Conservation (phyloP, 208 protist genomes). For the Lotmaria passim region DNA sequence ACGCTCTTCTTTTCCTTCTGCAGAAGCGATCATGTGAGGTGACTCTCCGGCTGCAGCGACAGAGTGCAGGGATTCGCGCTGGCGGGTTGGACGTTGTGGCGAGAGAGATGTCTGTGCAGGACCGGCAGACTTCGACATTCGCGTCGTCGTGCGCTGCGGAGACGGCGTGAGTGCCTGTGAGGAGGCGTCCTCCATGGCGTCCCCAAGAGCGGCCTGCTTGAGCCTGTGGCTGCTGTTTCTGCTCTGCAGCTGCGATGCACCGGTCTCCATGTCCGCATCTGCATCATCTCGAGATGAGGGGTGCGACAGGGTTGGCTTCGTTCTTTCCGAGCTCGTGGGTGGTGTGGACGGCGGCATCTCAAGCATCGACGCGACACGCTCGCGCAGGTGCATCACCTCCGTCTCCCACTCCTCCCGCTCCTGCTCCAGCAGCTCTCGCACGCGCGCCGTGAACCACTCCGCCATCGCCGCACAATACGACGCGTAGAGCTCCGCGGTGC, state of each 20-base stretch:
- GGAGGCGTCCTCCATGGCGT: slow-evolving; percentile 12
- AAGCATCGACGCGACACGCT: slow-evolving; percentile 25
- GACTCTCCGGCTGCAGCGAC: no score
- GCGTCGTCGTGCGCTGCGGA: slow-evolving; percentile 1
- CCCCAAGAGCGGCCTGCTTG: not conserved
- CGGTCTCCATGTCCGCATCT: not conserved
- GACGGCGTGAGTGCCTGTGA: slow-evolving; percentile 20
- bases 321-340: not conserved
- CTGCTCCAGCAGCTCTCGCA: slow-evolving; percentile 6
- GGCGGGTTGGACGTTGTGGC: not conserved
- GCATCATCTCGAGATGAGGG: not conserved
- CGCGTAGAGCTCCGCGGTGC: not conserved
- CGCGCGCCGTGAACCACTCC: slow-evolving; percentile 7
- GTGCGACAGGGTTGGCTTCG: not conserved
- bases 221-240: not conserved
- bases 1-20: not conserved
- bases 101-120: not conserved
- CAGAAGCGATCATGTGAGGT: not conserved
- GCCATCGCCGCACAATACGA: not conserved
- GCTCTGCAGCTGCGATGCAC: not conserved
- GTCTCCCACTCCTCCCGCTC: slow-evolving; percentile 40
- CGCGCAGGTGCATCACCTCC: slow-evolving; percentile 40
- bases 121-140: not conserved
- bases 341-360: not conserved
- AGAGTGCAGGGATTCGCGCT: not conserved